These are phyloP conservation scores for Blastobotrys muscicola DNA, from an alignment of 805 yeast species.

Conservation along the genomic window DNA sequence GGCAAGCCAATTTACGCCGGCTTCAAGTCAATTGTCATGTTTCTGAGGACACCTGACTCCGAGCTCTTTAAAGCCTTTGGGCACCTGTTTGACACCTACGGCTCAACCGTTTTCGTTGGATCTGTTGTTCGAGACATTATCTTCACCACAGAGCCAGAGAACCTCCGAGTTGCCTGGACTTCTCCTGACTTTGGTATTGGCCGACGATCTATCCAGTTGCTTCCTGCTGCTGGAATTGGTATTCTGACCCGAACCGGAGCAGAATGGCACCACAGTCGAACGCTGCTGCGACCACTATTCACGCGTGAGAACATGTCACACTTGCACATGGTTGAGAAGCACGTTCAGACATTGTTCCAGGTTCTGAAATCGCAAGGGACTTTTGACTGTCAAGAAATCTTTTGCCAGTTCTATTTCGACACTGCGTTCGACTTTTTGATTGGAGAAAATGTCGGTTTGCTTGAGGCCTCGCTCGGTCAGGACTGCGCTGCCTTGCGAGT, in stretches of 20 bases:
- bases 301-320: slow-evolving; percentile 20
- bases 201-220: slow-evolving; percentile 11
- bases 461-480: not conserved
- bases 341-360: slow-evolving; percentile 14
- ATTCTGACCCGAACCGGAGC: slow-evolving; percentile 24
- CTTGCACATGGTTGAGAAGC: slow-evolving; percentile 17
- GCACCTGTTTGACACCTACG: too few relatives aligned
- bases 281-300: slow-evolving; percentile 25
- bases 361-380: not conserved
- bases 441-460: slow-evolving; percentile 4
- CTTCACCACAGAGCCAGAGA: slow-evolving; percentile 22
- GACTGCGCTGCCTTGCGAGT: not conserved
- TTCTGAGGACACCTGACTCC: too few relatives aligned
- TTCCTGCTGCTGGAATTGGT: slow-evolving; percentile 18
- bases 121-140: not conserved
- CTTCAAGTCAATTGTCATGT: too few relatives aligned
- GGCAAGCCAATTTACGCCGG: too few relatives aligned
- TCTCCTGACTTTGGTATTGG: slow-evolving; percentile 21
- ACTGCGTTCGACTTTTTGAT: slow-evolving; percentile 7
- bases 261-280: slow-evolving; percentile 26
- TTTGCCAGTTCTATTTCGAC: slow-evolving; percentile 7
- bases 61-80: too few relatives aligned
- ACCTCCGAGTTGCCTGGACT: slow-evolving; percentile 16
- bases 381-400: slow-evolving; percentile 3
- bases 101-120: too few relatives aligned